These are phyloP conservation scores for Novymonas esmeraldas DNA, from an alignment of 208 protist species.

Conservation along the genomic window DNA sequence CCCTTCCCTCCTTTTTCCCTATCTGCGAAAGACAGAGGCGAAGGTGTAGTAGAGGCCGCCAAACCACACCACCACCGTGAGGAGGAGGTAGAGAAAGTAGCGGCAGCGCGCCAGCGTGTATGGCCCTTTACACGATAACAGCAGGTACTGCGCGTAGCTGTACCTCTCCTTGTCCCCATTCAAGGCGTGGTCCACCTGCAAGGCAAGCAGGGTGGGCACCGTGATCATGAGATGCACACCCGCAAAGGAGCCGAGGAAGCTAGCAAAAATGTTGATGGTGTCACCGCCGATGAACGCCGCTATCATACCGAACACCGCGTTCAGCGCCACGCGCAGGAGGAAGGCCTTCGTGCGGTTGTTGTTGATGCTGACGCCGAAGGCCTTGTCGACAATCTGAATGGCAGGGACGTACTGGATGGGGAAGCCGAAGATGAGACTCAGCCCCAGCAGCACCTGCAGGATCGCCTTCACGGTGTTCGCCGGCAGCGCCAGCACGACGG, in stretches of 20 bases:
- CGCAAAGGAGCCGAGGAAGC: slow-evolving; percentile 79
- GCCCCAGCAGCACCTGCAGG: slow-evolving; percentile 57
- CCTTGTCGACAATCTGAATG: slow-evolving; percentile 79
- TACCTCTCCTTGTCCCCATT: slow-evolving; percentile 32
- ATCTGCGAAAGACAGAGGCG: slow-evolving; percentile 18
- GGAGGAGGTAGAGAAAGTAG: slow-evolving; percentile 61
- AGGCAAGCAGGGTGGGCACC: slow-evolving; percentile 60
- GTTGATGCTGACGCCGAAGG: slow-evolving; percentile 42
- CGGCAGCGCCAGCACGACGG: slow-evolving; percentile 71
- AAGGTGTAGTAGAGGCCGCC: slow-evolving; percentile 60
- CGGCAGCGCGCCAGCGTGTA: slow-evolving; percentile 35
- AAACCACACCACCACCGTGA: slow-evolving; percentile 50
- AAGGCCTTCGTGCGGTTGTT: slow-evolving; percentile 33
- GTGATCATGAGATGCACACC: slow-evolving; percentile 85
- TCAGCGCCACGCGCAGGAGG: slow-evolving; percentile 53
- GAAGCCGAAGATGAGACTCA: slow-evolving; percentile 78
- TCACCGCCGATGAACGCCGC: slow-evolving; percentile 68
- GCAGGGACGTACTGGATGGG: slow-evolving; percentile 85
- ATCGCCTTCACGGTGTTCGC: slow-evolving; percentile 41
- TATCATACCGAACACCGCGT: slow-evolving; percentile 51
- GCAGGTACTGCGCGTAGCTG: slow-evolving; percentile 39
- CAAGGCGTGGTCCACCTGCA: slow-evolving; percentile 54
- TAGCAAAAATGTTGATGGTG: slow-evolving; percentile 77
- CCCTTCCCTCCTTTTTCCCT: too few species aligned
- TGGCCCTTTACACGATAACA: slow-evolving; percentile 47